These are phyloP conservation scores for Linum usitatissimum DNA, from an alignment of 345 rosid species.

Conservation along the genomic window DNA sequence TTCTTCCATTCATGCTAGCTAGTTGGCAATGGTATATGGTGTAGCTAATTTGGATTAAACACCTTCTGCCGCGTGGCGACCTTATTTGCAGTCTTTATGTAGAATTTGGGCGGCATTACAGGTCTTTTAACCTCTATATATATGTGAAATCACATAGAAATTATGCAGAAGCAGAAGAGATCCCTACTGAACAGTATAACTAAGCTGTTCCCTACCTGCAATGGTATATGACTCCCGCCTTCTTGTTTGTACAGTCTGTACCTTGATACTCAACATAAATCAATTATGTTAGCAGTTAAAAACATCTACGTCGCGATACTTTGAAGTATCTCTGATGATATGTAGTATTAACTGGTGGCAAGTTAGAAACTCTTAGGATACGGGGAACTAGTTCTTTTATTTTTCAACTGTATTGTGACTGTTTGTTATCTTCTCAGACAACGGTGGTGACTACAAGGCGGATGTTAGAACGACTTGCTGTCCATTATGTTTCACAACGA, in stretches of 20 bases:
- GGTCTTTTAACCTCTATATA: not conserved
- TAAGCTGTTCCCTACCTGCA: not conserved
- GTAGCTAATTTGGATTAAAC: not conserved
- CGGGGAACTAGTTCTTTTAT: not conserved
- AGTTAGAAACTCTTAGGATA: not conserved
- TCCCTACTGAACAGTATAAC: not conserved
- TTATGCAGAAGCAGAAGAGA: not conserved
- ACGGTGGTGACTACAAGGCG: constrained; percentile 82
- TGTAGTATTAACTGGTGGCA: not conserved
- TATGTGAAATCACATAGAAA: not conserved
- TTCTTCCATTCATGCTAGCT: not conserved
- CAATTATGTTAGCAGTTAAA: no score
- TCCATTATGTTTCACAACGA: constrained; percentile 67
- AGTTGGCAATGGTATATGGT: not conserved
- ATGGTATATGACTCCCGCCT: not conserved
- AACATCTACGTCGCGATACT: no score
- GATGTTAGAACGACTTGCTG: constrained; percentile 77
- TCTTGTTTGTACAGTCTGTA: not conserved
- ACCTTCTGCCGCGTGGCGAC: not conserved
- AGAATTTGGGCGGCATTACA: not conserved
- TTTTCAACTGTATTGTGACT: not conserved
- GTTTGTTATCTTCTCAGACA: constrained; percentile 35
- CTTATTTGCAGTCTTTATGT: not conserved
- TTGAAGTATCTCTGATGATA: no score
- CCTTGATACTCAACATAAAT: not conserved